Conservation (phyloP, 345 rosid species). For the Stellera chamaejasme region DNA sequence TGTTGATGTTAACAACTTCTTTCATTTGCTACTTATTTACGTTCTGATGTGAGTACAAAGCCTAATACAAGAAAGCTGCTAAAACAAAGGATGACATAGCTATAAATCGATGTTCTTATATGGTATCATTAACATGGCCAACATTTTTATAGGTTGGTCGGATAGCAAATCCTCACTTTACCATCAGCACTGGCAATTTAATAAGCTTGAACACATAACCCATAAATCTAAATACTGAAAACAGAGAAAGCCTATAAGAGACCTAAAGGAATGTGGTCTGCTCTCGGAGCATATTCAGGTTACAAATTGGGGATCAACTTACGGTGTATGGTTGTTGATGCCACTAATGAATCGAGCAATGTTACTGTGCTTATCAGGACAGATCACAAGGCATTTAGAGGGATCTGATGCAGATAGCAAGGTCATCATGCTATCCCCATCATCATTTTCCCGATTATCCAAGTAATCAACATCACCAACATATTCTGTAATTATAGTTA, state of each 20-base stretch:
- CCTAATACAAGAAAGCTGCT: not conserved
- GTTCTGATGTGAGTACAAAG: not conserved
- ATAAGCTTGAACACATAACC: no score
- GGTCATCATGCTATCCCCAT: constrained; percentile 97
- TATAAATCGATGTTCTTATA: no score
- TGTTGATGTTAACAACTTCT: not conserved
- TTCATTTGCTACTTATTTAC: not conserved
- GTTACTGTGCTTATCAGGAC: constrained; percentile 75
- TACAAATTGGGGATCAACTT: constrained; percentile 23
- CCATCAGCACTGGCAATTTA: no score
- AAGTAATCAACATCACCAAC: constrained; percentile 90
- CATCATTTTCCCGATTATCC: constrained; percentile 64
- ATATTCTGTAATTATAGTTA: constrained; percentile 81
- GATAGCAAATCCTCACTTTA: no score
- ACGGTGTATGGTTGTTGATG: constrained; percentile 86
- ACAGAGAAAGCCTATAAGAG: no score
- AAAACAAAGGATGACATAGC: no score
- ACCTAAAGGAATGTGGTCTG: no score
- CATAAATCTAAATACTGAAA: no score
- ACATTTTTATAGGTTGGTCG: no score
- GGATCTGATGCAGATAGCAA: constrained; percentile 58
- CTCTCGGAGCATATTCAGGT: not conserved
- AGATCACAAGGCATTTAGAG: constrained; percentile 71
- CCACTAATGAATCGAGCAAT: constrained; percentile 89
- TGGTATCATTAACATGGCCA: no score